A percentile compares a stretch with the other conserved stretches of the same genome.
phyloP scores from a whole-genome alignment of 805 yeast genomes.

The Pichia gijzeniarum region DNA sequence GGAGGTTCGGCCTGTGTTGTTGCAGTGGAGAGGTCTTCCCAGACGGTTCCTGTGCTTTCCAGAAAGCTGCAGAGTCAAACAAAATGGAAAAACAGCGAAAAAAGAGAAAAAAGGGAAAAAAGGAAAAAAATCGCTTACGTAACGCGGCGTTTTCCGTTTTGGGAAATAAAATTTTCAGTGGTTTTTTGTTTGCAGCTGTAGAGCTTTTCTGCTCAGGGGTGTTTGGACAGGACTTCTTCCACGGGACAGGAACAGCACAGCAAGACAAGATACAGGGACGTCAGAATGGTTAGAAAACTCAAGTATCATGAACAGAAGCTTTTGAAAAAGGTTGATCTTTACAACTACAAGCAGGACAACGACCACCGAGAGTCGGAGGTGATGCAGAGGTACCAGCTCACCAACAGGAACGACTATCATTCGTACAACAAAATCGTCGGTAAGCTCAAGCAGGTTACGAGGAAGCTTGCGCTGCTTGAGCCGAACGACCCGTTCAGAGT shows the following conservation, averaged over 20 bases:
- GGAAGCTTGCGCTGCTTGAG: slow-evolving; percentile 75
- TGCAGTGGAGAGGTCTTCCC: no score
- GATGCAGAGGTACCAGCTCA: slow-evolving; percentile 90
- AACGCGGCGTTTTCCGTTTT: no score
- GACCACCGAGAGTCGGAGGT: slow-evolving; percentile 96
- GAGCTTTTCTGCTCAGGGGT: not conserved
- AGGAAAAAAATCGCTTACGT: no score
- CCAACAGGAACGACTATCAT: slow-evolving; percentile 92
- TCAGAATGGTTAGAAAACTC: slow-evolving; percentile 71
- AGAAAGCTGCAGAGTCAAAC: no score
- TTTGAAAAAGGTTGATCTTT: slow-evolving; percentile 90
- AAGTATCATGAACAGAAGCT: slow-evolving; percentile 95
- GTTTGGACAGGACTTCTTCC: not conserved
- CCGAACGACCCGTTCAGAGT: slow-evolving; percentile 83
- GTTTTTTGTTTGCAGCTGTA: not conserved
- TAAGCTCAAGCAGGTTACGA: slow-evolving; percentile 78
- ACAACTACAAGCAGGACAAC: slow-evolving; percentile 95
- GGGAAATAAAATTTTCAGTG: no score
- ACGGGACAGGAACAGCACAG: no score
- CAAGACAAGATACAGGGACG: not conserved
- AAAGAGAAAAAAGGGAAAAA: no score
- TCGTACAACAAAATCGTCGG: slow-evolving; percentile 93
- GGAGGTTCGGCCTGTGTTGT: not conserved
- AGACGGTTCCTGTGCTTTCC: no score
- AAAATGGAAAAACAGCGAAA: no score